A percentile compares a stretch with the other conserved stretches of the same genome.
phyloP scores from a whole-genome alignment of 2,329 filamentous ascomycete species.

The Ophiostoma angusticollis region DNA sequence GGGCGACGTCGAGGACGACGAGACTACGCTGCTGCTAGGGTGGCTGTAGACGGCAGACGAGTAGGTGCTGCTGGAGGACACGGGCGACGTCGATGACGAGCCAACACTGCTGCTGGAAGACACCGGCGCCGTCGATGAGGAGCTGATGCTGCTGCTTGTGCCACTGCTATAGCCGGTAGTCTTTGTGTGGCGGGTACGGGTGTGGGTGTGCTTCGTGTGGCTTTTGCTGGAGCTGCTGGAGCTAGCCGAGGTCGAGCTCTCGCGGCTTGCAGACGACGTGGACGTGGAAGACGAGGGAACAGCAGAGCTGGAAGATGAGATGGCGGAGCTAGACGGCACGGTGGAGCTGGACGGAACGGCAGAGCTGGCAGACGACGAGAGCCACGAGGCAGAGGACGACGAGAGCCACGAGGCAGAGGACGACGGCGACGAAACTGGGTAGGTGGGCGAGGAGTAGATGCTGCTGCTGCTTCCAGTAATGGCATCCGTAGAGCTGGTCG shows the following conservation, averaged over 20 bases:
- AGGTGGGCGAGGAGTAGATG: not conserved
- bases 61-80: not conserved
- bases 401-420: not conserved
- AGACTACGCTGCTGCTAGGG: not conserved
- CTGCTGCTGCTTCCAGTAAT: not conserved
- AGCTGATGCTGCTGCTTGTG: not conserved
- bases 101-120: too few species aligned
- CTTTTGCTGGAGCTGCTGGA: not conserved
- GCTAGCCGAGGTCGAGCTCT: not conserved
- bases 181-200: too few species aligned
- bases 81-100: not conserved
- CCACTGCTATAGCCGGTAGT: not conserved
- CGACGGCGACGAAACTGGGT: not conserved
- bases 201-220: too few species aligned
- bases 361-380: not conserved
- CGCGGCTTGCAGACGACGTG: too few species aligned
- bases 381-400: not conserved
- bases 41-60: not conserved
- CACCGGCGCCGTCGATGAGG: conserved; percentile 1
- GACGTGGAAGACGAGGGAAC: conserved; percentile 2
- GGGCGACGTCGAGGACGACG: not conserved
- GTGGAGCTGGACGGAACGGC: not conserved
- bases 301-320: too few species aligned
- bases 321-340: not conserved
- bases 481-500: conserved; percentile 1